A percentile compares a stretch with the other conserved stretches of the same genome.
Evolutionary conservation across 2,329 filamentous ascomycete species (phyloP).

Genomic region (Fusarium tupiense): DNA sequence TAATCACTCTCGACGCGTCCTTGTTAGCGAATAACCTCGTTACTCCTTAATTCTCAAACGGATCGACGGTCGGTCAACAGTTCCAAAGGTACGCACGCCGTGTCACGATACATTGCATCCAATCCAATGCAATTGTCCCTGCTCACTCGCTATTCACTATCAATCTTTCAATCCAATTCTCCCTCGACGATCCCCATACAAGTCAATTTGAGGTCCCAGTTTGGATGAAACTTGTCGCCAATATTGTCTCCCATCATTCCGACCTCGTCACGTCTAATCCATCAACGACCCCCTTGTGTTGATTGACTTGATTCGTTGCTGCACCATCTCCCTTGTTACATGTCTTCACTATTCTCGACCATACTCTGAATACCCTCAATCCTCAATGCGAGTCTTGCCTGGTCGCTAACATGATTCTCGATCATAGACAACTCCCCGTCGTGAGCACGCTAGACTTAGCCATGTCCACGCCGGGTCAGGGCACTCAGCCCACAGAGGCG

Average conservation of each 20-base stretch:
- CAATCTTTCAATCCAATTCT: constrained; percentile 6
- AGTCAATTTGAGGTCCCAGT: constrained; percentile 2
- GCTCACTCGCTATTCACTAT: constrained; percentile 3
- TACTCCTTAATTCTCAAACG: constrained; percentile 2
- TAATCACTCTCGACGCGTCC: constrained; percentile 20
- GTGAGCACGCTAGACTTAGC: constrained; percentile 39
- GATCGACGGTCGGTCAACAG: constrained; percentile 12
- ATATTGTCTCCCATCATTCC: constrained; percentile 32
- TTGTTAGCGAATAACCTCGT: constrained; percentile 14
- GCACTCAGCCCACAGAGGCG: constrained; percentile 35
- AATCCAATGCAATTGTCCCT: constrained; percentile 12
- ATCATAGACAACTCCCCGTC: constrained; percentile 42
- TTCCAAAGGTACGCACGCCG: constrained; percentile 36
- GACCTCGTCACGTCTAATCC: constrained; percentile 9
- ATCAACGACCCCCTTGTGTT: constrained; percentile 20
- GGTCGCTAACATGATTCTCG: constrained; percentile 49
- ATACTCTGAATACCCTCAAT: background rate
- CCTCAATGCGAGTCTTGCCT: constrained; percentile 10
- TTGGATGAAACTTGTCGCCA: constrained; percentile 9
- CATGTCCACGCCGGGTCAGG: constrained; percentile 47
- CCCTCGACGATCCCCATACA: constrained; percentile 13
- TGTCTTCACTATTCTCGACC: constrained; percentile 3
- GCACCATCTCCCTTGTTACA: constrained; percentile 15
- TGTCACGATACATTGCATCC: constrained; percentile 28
- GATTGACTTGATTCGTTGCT: constrained; percentile 10